Conservation (phyloP, 2,329 filamentous ascomycete genomes). For the Ophiostoma sp. region DNA sequence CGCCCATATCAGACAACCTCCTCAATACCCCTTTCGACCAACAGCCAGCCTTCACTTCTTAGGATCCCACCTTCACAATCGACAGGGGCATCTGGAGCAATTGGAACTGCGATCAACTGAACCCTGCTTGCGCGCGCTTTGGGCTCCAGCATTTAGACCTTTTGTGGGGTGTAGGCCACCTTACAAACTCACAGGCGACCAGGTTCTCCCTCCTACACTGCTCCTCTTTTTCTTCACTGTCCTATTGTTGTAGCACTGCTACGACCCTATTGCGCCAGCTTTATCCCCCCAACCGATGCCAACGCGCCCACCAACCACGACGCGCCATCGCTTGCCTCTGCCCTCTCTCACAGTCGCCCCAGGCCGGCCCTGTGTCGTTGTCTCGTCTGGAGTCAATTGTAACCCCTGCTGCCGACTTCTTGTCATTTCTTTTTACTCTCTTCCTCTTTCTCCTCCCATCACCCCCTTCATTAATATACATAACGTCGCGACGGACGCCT, state of each 20-base stretch:
- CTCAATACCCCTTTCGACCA: neutral
- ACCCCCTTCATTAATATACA: slow-evolving; percentile 18
- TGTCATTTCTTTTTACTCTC: slow-evolving; percentile 8
- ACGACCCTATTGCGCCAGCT: slow-evolving; percentile 1
- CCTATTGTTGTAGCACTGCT: slow-evolving; percentile 20
- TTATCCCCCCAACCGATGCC: slow-evolving; percentile 18
- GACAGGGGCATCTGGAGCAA: slow-evolving; percentile 6
- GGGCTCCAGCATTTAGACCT: slow-evolving; percentile 18
- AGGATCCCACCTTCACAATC: neutral
- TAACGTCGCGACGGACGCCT: slow-evolving; percentile 15
- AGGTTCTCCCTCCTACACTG: slow-evolving; percentile 9
- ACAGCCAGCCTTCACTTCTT: neutral
- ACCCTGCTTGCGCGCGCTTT: slow-evolving; percentile 23
- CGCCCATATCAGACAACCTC: neutral
- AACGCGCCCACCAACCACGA: slow-evolving; percentile 27
- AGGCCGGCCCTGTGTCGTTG: slow-evolving; percentile 4
- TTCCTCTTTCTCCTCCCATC: slow-evolving; percentile 7
- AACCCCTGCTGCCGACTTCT: neutral
- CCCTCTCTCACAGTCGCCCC: neutral
- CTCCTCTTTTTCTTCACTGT: neutral
- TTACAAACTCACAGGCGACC: neutral
- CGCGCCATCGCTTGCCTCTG: slow-evolving; percentile 25
- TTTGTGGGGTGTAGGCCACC: slow-evolving; percentile 20
- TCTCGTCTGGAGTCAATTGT: slow-evolving; percentile 5
- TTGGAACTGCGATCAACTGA: neutral